phyloP scores from a whole-genome alignment of 768 basidiomycete genomes.

The Antrodiella citrinella region DNA sequence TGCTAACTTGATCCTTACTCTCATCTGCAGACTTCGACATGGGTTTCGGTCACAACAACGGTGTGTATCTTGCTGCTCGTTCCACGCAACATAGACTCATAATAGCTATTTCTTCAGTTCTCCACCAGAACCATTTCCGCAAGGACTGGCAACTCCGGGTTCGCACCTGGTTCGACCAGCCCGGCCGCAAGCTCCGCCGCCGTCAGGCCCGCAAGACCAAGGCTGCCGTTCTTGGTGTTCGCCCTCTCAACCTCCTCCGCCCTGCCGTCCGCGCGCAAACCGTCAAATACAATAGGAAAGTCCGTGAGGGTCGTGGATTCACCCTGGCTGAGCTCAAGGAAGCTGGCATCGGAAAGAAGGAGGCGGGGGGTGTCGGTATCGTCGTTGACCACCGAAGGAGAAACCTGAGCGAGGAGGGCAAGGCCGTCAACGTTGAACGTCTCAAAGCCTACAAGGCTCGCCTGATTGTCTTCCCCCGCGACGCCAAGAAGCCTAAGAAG shows the following conservation, averaged over 20 bases:
- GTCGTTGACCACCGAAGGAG: constrained; percentile 96
- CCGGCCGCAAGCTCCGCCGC: constrained; percentile 93
- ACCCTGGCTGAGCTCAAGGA: constrained; percentile 91
- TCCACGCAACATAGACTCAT: constrained; percentile 1
- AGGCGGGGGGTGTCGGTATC: constrained; percentile 88
- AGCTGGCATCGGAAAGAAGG: constrained; percentile 90
- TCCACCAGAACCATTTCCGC: constrained; percentile 91
- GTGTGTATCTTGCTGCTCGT: constrained; percentile 28
- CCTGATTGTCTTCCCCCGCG: constrained; percentile 95
- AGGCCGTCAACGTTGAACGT: constrained; percentile 89
- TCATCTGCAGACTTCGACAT: constrained; percentile 43
- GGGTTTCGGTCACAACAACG: constrained; percentile 81
- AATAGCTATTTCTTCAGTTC: constrained; percentile 45
- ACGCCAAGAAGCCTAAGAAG: constrained; percentile 91
- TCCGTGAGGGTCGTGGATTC: constrained; percentile 96
- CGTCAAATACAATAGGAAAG: constrained; percentile 95
- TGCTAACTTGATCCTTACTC: constrained; percentile 10
- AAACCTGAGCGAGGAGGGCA: constrained; percentile 95
- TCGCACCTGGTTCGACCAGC: constrained; percentile 98
- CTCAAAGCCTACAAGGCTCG: constrained; percentile 89
- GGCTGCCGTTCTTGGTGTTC: constrained; percentile 85
- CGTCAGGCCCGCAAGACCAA: constrained; percentile 88
- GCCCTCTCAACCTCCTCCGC: constrained; percentile 85
- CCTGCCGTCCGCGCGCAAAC: constrained; percentile 96
- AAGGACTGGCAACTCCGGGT: constrained; percentile 99